These are phyloP conservation scores for Suhomyces taliae DNA, from an alignment of 1,139 yeast species.

Conservation along the genomic window DNA sequence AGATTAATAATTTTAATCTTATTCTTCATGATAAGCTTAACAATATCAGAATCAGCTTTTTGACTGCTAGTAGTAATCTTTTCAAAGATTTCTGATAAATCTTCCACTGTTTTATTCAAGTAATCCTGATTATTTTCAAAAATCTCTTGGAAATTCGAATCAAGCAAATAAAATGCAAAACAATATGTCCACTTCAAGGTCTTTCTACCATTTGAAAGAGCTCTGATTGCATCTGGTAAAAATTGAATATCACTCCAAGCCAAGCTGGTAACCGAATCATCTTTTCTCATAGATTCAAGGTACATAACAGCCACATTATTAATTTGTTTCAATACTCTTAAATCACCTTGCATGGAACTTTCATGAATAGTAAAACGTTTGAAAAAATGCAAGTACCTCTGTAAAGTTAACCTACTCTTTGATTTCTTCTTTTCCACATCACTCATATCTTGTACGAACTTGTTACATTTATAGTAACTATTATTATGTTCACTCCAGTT, in stretches of 20 bases:
- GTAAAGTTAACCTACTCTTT: constrained; percentile 45
- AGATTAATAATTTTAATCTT: constrained; percentile 53
- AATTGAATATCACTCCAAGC: constrained; percentile 94
- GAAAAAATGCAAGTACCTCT: constrained; percentile 75
- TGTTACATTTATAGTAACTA: constrained; percentile 65
- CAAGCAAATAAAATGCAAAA: constrained; percentile 66
- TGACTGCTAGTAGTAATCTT: constrained; percentile 42
- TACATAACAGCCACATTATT: constrained; percentile 60
- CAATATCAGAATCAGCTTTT: constrained; percentile 21
- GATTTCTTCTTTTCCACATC: constrained; percentile 32
- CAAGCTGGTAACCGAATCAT: constrained; percentile 32
- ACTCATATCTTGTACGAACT: constrained; percentile 38
- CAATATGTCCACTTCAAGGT: constrained; percentile 92
- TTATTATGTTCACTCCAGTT: constrained; percentile 75
- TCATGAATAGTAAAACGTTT: constrained; percentile 77
- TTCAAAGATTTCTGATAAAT: constrained; percentile 70
- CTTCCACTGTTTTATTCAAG: constrained; percentile 75
- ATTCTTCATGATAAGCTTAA: constrained; percentile 42
- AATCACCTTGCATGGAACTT: constrained; percentile 73
- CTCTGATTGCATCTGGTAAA: constrained; percentile 67
- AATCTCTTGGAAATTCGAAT: constrained; percentile 51
- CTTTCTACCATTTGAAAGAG: constrained; percentile 67
- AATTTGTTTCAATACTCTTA: constrained; percentile 58
- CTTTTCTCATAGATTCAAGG: constrained; percentile 47
- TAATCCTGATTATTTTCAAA: constrained; percentile 77